Conservation (phyloP, 345 rosid genomes). For the Arabis hirsuta region DNA sequence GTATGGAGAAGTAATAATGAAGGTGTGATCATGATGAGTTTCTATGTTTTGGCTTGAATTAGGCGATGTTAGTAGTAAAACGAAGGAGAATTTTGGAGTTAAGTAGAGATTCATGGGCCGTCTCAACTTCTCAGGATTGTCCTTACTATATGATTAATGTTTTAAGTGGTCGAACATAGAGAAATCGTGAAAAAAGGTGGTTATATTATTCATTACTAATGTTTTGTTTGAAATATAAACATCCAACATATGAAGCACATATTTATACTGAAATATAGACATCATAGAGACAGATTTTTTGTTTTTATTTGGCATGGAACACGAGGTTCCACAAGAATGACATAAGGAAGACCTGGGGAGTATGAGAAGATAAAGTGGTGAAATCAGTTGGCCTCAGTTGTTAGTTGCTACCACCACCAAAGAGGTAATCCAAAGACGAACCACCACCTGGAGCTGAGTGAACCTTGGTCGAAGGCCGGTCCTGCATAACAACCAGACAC, state of each 20-base stretch:
- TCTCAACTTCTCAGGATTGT: too few species aligned
- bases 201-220: background rate
- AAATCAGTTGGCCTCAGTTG: background rate
- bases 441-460: slow-evolving; percentile 59
- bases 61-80: too few species aligned
- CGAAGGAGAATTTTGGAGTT: too few species aligned
- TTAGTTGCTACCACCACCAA: slow-evolving; percentile 50
- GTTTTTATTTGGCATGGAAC: background rate
- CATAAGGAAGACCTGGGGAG: background rate
- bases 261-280: background rate
- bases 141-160: too few species aligned
- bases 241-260: slow-evolving; percentile 8
- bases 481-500: slow-evolving; percentile 40
- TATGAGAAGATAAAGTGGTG: slow-evolving; percentile 13
- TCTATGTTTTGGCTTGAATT: too few species aligned
- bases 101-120: too few species aligned
- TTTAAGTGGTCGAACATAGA: background rate
- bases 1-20: too few species aligned
- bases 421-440: slow-evolving; percentile 50
- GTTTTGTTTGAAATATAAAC: background rate
- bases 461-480: slow-evolving; percentile 62
- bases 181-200: background rate
- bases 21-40: too few species aligned
- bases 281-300: background rate
- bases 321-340: background rate